A percentile compares a stretch with the other conserved stretches of the same genome.
phyloP scores from a whole-genome alignment of 75 land plant species.

The Larix kaempferi region DNA sequence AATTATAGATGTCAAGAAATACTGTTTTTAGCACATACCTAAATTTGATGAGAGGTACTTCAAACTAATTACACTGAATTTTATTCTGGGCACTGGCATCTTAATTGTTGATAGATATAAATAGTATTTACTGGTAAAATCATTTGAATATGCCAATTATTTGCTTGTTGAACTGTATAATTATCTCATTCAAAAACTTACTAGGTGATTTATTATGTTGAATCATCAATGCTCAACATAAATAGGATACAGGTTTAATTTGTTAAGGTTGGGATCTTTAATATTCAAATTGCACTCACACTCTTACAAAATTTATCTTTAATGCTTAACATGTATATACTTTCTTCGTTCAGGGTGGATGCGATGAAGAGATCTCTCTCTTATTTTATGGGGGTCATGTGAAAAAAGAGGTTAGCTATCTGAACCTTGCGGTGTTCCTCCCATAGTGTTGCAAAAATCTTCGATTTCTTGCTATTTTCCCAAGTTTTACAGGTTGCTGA shows the following conservation, averaged over 20 bases:
- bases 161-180: not conserved
- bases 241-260: not conserved
- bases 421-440: no score
- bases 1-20: not conserved
- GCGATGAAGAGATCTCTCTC: conserved; percentile 86
- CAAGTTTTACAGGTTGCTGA: no score
- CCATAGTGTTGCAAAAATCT: no score
- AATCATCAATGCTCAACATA: not conserved
- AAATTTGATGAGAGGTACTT: not conserved
- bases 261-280: not conserved
- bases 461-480: no score
- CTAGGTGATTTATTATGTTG: not conserved
- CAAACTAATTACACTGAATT: not conserved
- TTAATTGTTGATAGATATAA: not conserved
- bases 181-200: not conserved
- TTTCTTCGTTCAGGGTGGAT: conserved; percentile 70
- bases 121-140: not conserved
- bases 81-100: no score
- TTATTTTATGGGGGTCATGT: conserved; percentile 63
- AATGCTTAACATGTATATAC: not conserved
- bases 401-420: conserved; percentile 31
- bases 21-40: not conserved
- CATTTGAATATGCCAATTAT: not conserved
- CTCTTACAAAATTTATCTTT: not conserved
- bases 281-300: not conserved